Base-by-base conservation (phyloP, 2,329 filamentous ascomycete genomes). In the Ophiocordyceps camponoti-rufipedis region DNA sequence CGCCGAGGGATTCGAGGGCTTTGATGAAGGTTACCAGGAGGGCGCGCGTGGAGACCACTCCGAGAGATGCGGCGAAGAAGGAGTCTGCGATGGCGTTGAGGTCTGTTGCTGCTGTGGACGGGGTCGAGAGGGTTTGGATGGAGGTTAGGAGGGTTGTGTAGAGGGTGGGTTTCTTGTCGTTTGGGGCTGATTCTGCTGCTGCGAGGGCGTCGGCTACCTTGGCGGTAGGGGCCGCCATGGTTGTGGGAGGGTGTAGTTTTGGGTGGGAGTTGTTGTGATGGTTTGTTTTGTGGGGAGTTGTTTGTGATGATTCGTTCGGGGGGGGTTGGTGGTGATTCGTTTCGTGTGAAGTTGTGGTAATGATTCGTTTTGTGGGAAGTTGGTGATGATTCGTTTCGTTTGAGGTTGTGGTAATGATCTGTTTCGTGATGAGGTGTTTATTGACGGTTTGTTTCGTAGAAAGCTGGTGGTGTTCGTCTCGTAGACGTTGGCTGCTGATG, bases 41-140 rank as follows among this genome's bases (percentile, higher is more conserved):
- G 14, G 77, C 72, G 6, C 85, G 77, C 5, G 82, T 78, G 29
- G 79, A 71, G n/a, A 91, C 82, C 53, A 89, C 79, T 54, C 83
- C 82, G 45, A 88, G 71, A 19, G 71, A 71, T 54, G 84, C 78
- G 51, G 68, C 70, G 51, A 88, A 75, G 45, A 88, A 71, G 44
- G 72, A 75, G 54, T 80, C 72, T 46, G 80, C 68, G 52, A 85
- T 80, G 54, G 75, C 75, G 48, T 75, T 77, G 48, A 88, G 70
- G 60, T 88, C 78, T 48, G 71, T 55, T 41, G 55, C 51, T 39
- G 63, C 56, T 28, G 61, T 64, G 31, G 56, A 32, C 1, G 66
- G 62, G 5, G 65, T 58, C 13, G 67, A 67, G 44, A 65, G 50
- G 16, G 53, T 55, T 51, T 63, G 61, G 53, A 72, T 57, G 50